Conservation (phyloP, 768 basidiomycete genomes). For the Ephemerocybe angulata region DNA sequence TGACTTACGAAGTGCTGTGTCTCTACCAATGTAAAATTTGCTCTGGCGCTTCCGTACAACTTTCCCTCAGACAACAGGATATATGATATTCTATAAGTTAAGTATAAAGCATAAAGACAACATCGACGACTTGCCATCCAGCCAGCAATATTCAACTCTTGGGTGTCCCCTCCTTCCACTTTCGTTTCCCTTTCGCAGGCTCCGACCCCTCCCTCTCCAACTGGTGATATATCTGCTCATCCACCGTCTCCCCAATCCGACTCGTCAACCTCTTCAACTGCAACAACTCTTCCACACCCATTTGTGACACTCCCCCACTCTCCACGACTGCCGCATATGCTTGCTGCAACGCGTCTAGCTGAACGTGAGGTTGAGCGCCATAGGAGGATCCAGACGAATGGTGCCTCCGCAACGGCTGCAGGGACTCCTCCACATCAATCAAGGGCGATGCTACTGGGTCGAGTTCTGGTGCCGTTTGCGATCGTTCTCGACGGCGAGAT, state of each 20-base stretch:
- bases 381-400: slow-evolving; percentile 24
- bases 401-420: slow-evolving; percentile 29
- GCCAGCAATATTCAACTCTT: too few species aligned
- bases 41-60: too few species aligned
- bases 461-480: slow-evolving; percentile 23
- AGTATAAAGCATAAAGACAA: too few species aligned
- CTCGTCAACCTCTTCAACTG: slow-evolving; percentile 43
- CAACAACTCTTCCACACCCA: slow-evolving; percentile 46
- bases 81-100: too few species aligned
- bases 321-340: slow-evolving; percentile 40
- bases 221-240: slow-evolving; percentile 41
- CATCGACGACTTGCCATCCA: too few species aligned
- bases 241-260: slow-evolving; percentile 43
- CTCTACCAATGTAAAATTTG: too few species aligned
- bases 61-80: too few species aligned
- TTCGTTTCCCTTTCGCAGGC: not conserved
- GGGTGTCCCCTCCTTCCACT: not conserved
- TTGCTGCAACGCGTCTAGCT: slow-evolving; percentile 39
- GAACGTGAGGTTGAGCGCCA: slow-evolving; percentile 20
- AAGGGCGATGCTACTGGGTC: not conserved
- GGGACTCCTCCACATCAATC: not conserved
- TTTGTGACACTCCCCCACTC: slow-evolving; percentile 43
- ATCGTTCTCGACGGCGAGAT: slow-evolving; percentile 10
- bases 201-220: slow-evolving; percentile 12
- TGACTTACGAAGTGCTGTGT: too few species aligned